Evolutionary conservation across 345 rosid species (phyloP), one percentile per base, ranked within the genome.

Genomic region (Syzygium aqueum): DNA sequence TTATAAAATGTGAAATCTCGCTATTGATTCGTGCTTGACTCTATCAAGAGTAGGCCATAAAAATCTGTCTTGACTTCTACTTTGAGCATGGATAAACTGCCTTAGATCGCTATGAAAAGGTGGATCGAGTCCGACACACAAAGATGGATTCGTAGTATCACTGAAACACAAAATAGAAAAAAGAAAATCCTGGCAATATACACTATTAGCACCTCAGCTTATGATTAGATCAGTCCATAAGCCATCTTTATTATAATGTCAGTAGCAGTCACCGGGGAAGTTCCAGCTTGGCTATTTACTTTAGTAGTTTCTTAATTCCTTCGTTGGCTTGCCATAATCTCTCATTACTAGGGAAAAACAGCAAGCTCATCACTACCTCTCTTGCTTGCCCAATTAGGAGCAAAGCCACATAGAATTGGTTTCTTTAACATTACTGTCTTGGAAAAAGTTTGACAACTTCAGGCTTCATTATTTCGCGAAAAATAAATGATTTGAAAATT

Each of bases 391-490:
- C 78, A 16, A 67, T 16, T 67, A 30, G 78, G 78, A 67, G 13
- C 23, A 67, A 30, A 67, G 78, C 46, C 78, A 67, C 23, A 4
- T 67, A 30, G 78, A 17, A 67, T 33, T 16, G 78, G 78, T 30
- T 30, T 11, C 43, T 67, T 30, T 33, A 16, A 30, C 22, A 30
- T 67, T 30, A 67, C 2, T 33, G 6, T 17, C 78, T 0, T 4
- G 23, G 23, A 17, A 67, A 67, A 67, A 17, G 25, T 33, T 37
- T 67, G 23, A 16, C 12, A 33, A 22, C 78, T 28, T 63, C 3
- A 33, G 0, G 2, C 1, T 67, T 6, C 23, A 11, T 17, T 67
- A 30, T 30, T 30, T 2, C 3, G 2, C 1, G 5, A 16, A 67
- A 67, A 67, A 17, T 8, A 4, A 33, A 67, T 16, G 11, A 65